A percentile compares a stretch with the other conserved stretches of the same genome.
phyloP scores from a whole-genome alignment of 345 rosid species.

The Citrus unshiu region DNA sequence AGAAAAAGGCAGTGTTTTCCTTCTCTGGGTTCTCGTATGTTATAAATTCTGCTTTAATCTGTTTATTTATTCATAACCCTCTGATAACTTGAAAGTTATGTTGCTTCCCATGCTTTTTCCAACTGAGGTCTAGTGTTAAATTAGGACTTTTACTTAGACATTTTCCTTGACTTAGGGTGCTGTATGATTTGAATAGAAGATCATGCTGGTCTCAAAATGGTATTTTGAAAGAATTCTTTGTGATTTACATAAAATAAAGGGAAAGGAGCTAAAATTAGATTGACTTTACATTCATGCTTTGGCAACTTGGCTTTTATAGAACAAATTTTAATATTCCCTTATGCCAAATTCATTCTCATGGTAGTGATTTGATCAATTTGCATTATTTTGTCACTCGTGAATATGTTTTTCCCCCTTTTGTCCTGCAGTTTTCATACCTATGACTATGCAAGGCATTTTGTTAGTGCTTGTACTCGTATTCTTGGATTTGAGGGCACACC shows the following conservation, averaged over 20 bases:
- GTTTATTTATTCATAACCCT: background rate
- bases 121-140: background rate
- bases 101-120: background rate
- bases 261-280: background rate
- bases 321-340: background rate
- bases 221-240: background rate
- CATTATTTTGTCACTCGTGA: background rate
- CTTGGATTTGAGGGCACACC: constrained; percentile 99
- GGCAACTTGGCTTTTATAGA: background rate
- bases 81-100: background rate
- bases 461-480: constrained; percentile 98
- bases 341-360: background rate
- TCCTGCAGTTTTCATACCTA: constrained; percentile 83
- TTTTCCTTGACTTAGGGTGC: background rate
- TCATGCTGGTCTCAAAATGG: background rate
- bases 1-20: background rate
- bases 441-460: constrained; percentile 98
- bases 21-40: background rate
- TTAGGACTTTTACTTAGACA: background rate
- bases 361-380: background rate
- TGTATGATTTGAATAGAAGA: background rate
- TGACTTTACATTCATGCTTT: background rate
- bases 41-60: background rate
- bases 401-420: background rate
- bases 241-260: background rate